Base-by-base conservation (phyloP, 768 basidiomycete species). In the Suillus luteus region DNA sequence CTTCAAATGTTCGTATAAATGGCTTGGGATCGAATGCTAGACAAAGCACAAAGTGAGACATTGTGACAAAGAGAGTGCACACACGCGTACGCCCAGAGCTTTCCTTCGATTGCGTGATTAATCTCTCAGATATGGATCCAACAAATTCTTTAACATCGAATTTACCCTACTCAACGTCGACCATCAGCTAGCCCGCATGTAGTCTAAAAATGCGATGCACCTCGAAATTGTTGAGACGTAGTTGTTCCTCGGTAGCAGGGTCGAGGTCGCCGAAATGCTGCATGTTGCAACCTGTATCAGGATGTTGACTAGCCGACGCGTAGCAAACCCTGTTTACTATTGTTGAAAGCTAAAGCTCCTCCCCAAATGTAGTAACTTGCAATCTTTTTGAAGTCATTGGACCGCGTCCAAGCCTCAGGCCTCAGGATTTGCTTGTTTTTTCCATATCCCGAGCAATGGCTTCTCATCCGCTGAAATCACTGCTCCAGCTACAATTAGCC, bases 91-190 rank as follows among this genome's bases (percentile, higher is more conserved):
- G 94, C 60, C 93, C 95, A 35, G 93, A 81, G 71, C 87, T 86
- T 48, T 83, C 85, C 75, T 95, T 93, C 41, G 95, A 96, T 69
- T 92, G 86, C 10, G 86, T 76, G 65, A 97, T 96, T 60, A 95
- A 82, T 74, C 86, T 93, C 80, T 97, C 96, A 24, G 93, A 95
- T 60, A 95, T 83, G 7, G 86, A 83, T 24, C 88, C 87, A 58
- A 98, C 85, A 69, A 96, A 95, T 63, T 96, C 93, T 67, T 94
- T 92, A 65, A 93, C 87, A 73, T 95, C 92, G 77, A 96, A 95
- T 78, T 94, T 93, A 64, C 90, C 91, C 92, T 93, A 41, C 57
- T 58, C 67, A 54, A 55, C 59, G 4, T 49, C 37, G 17, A 51
- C 55, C 17, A 66, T 68, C 33, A 69, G 62, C 63, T 55, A 38